Base-by-base conservation (phyloP, 2,329 filamentous ascomycete species). In the Phialemoniopsis sp. region DNA sequence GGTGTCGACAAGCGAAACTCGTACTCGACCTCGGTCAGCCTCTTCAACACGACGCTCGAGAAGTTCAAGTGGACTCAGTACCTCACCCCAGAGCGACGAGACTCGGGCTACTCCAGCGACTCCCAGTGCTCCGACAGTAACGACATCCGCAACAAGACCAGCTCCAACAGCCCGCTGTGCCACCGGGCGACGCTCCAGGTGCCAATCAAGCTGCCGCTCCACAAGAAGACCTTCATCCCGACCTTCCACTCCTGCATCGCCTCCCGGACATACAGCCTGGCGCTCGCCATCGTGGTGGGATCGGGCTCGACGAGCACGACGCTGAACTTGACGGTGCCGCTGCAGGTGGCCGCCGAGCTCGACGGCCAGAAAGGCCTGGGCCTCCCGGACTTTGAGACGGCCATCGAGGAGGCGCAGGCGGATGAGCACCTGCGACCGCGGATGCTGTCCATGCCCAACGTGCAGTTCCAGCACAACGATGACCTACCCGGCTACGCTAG, bases 211-310 rank as follows among this genome's bases (percentile, higher is more conserved):
- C 53, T 80, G 26, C 72, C 74, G 4, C 54, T 59, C 8, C 53
- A 57, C 19, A 70, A 65, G 50, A 74, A 70, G 53, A 61, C 68
- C 8, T 75, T 78, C 47, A 45, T 79, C 16, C 76, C 76, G 1
- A 73, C 72, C 5, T 80, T 80, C 51, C 73, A 79, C 59, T 73
- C 70, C 8, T 80, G 76, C 60, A 69, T 80, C 53, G 60, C 67
- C 29, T 73, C 72, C 8, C 70, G 76, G 18, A 67, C 68, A n/a
- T 80, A 80, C 54, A 64, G 69, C 5, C 52, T 80, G 21, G 66
- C 69, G 46, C 48, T 73, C 32, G 57, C 60, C 13, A 50, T 80
- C 6, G 62, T 59, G 7, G 37, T 67, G 9, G 67, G 63, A 13
- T 59, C 68, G 8, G 57, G 43, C 3, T 46, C 62, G 3, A 38